Percentiles rank a stretch among this genome's conserved stretches.
These are phyloP conservation scores for Solanum hybrid DNA, from an alignment of 305 asterid species.

Conservation along the genomic window DNA sequence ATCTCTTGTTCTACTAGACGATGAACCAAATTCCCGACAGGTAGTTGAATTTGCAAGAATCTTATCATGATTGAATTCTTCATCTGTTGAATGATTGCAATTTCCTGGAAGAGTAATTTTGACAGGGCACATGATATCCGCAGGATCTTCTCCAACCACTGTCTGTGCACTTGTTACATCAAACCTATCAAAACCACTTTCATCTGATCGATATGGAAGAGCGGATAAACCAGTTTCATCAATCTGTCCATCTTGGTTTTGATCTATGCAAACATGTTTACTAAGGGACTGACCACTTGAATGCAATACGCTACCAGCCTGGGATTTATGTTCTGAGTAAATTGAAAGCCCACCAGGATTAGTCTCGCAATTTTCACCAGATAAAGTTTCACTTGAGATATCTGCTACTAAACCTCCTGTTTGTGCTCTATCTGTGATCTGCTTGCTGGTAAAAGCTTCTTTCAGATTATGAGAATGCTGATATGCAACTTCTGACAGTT, in stretches of 20 bases:
- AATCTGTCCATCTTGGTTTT: constrained; percentile 18
- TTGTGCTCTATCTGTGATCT: constrained; percentile 11
- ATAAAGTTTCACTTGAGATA: constrained; percentile 19
- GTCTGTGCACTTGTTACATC: constrained; percentile 10
- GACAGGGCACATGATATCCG: constrained; percentile 7
- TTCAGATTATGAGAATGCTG: constrained; percentile 18
- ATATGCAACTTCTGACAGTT: constrained; percentile 22
- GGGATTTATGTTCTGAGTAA: constrained; percentile 7
- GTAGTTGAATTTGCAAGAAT: constrained; percentile 5
- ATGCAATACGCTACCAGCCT: constrained; percentile 11
- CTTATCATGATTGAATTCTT: constrained; percentile 15
- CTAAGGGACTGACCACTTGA: constrained; percentile 21
- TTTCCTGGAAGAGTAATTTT: constrained; percentile 15
- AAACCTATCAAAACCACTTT: constrained; percentile 14
- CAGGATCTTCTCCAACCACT: constrained; percentile 12
- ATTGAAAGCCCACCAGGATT: constrained; percentile 11
- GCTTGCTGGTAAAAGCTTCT: constrained; percentile 17
- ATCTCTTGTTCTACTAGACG: constrained; percentile 9
- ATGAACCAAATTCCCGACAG: constrained; percentile 12
- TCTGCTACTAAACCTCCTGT: constrained; percentile 20
- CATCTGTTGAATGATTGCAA: constrained; percentile 9
- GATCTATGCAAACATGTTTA: constrained; percentile 21
- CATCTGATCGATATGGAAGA: constrained; percentile 19
- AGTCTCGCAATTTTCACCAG: constrained; percentile 17
- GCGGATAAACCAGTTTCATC: constrained; percentile 16